Evolutionary conservation across 2,329 filamentous ascomycete species (phyloP).

Genomic region (Aspergillus udagawae): DNA sequence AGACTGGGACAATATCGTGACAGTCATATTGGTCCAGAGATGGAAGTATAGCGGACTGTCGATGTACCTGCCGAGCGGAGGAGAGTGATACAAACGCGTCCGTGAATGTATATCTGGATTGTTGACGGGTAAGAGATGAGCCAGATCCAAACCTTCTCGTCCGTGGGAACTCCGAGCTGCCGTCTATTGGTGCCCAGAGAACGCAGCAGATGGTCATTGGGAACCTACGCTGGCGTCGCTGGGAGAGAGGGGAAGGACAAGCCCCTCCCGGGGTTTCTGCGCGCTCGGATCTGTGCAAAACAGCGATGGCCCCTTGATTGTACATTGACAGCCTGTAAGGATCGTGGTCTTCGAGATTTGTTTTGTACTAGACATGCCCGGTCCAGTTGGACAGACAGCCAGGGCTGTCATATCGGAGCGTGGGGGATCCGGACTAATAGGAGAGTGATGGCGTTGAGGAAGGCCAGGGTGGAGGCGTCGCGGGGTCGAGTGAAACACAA

Average conservation of each 20-base stretch:
- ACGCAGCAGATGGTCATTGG: not conserved
- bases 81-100: not conserved
- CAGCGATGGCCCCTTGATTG: not conserved
- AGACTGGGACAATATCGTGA: not conserved
- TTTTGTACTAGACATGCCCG: not conserved
- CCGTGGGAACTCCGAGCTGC: not conserved
- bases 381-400: not conserved
- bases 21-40: not conserved
- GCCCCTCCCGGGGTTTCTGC: not conserved
- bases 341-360: not conserved
- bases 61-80: not conserved
- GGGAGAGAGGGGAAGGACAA: not conserved
- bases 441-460: not conserved
- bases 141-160: not conserved
- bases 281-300: not conserved
- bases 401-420: not conserved
- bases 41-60: not conserved
- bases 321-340: not conserved
- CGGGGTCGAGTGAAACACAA: not conserved
- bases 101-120: not conserved
- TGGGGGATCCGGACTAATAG: not conserved
- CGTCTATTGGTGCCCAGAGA: not conserved
- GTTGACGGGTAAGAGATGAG: not conserved
- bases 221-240: not conserved
- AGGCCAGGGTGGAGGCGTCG: not conserved